These are phyloP conservation scores for Chalciporus sphaerocephalus DNA, from an alignment of 768 basidiomycete genomes.

Conservation along the genomic window DNA sequence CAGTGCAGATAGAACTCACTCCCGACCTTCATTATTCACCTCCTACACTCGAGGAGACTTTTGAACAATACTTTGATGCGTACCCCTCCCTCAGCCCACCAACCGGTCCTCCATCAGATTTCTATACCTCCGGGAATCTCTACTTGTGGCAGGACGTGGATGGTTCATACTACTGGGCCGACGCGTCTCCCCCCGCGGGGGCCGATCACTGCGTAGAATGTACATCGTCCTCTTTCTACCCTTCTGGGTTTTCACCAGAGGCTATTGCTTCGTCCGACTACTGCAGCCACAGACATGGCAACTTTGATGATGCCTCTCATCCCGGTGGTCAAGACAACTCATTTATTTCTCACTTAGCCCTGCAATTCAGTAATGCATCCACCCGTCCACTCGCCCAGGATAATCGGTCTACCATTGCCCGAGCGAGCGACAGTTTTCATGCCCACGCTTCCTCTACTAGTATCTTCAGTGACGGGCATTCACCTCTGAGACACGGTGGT, in stretches of 20 bases:
- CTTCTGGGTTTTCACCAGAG: constrained; percentile 16
- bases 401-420: constrained; percentile 30
- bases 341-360: constrained; percentile 21
- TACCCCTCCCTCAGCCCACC: constrained; percentile 16
- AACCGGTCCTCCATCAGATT: constrained; percentile 16
- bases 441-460: constrained; percentile 30
- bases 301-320: constrained; percentile 13
- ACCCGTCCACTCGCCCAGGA: constrained; percentile 26
- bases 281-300: constrained; percentile 14
- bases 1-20: constrained; percentile 18
- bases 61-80: constrained; percentile 24
- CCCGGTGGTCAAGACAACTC: constrained; percentile 14
- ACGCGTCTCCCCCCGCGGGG: constrained; percentile 22
- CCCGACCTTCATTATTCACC: constrained; percentile 18
- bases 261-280: constrained; percentile 13
- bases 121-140: constrained; percentile 27
- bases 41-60: constrained; percentile 6
- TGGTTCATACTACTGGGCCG: constrained; percentile 27
- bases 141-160: constrained; percentile 27
- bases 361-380: constrained; percentile 19
- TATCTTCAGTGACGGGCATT: constrained; percentile 25
- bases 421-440: constrained; percentile 32
- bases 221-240: constrained; percentile 13
- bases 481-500: constrained; percentile 15
- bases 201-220: constrained; percentile 23